Percentiles rank a stretch among this genome's conserved stretches.
Conservation (phyloP, 768 basidiomycete species). For the Cystoderma amianthinum region DNA sequence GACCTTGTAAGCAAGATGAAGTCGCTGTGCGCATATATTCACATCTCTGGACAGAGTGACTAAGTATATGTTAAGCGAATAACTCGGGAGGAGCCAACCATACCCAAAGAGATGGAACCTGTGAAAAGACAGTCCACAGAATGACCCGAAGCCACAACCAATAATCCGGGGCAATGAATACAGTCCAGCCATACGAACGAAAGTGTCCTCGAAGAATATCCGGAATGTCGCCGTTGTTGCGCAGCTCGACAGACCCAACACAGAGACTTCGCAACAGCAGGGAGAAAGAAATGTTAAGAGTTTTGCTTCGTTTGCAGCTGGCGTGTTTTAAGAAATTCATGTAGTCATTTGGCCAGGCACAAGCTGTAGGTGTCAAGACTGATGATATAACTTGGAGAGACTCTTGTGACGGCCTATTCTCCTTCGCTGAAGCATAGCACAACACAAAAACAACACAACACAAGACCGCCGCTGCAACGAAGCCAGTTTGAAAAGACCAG, state of each 20-base stretch:
- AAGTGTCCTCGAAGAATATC: conserved; percentile 26
- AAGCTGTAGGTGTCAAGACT: conserved; percentile 29
- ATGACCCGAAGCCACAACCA: conserved; percentile 25
- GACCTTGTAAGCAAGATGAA: neutral
- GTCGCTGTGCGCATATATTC: neutral
- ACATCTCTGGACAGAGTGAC: neutral
- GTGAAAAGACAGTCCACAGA: conserved; percentile 24
- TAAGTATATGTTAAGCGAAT: conserved; percentile 9
- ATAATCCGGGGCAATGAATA: conserved; percentile 23
- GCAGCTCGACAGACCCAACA: conserved; percentile 35
- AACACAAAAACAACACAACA: too few relatives aligned
- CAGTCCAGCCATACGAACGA: conserved; percentile 27
- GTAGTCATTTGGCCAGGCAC: conserved; percentile 35
- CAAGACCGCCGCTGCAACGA: too few relatives aligned
- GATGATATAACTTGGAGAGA: conserved; percentile 25
- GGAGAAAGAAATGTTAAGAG: conserved; percentile 23
- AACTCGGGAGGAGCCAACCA: conserved; percentile 12
- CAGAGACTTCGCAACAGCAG: conserved; percentile 27
- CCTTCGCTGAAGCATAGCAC: too few relatives aligned
- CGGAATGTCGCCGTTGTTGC: conserved; percentile 30
- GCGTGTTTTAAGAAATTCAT: conserved; percentile 16
- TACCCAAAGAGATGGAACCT: neutral
- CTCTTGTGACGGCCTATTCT: neutral
- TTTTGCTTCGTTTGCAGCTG: conserved; percentile 8
- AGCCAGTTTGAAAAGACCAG: too few relatives aligned